Percentiles rank a stretch among this genome's conserved stretches.
Evolutionary conservation across 257 asterid genomes (phyloP).

Genomic region (Dorcoceras hygrometricum): DNA sequence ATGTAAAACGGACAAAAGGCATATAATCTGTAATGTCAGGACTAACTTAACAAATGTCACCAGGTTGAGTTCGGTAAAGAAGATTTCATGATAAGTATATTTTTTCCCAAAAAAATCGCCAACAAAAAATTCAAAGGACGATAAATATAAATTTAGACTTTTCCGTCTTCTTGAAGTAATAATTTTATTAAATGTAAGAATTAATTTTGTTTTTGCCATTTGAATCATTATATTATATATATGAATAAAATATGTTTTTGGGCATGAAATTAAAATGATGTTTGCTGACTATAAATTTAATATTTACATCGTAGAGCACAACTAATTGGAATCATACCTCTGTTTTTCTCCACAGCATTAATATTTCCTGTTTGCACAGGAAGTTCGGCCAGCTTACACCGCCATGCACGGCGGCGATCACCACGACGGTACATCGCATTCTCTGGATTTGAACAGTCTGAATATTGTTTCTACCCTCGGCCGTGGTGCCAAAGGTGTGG

Average conservation of each 20-base stretch:
- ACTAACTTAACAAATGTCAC: too few relatives aligned
- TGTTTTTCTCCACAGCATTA: not conserved
- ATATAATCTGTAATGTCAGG: too few relatives aligned
- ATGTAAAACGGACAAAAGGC: not conserved
- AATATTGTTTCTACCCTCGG: slow-evolving; percentile 75
- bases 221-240: too few relatives aligned
- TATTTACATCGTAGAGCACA: not conserved
- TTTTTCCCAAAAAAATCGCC: too few relatives aligned
- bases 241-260: too few relatives aligned
- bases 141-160: too few relatives aligned
- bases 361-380: not conserved
- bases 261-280: not conserved
- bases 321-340: not conserved
- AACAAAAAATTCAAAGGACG: too few relatives aligned
- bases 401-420: slow-evolving; percentile 46
- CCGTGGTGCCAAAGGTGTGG: slow-evolving; percentile 50
- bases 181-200: too few relatives aligned
- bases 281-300: not conserved
- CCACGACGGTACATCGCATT: not conserved
- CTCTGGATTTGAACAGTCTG: slow-evolving; percentile 44
- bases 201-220: too few relatives aligned
- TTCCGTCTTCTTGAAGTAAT: too few relatives aligned
- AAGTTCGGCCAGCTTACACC: slow-evolving; percentile 2
- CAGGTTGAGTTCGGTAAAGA: too few relatives aligned
- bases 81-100: too few relatives aligned